Percentiles rank a stretch among this genome's conserved stretches.
Conservation (phyloP, 306 rosid genomes). For the Sesbania bispinosa region DNA sequence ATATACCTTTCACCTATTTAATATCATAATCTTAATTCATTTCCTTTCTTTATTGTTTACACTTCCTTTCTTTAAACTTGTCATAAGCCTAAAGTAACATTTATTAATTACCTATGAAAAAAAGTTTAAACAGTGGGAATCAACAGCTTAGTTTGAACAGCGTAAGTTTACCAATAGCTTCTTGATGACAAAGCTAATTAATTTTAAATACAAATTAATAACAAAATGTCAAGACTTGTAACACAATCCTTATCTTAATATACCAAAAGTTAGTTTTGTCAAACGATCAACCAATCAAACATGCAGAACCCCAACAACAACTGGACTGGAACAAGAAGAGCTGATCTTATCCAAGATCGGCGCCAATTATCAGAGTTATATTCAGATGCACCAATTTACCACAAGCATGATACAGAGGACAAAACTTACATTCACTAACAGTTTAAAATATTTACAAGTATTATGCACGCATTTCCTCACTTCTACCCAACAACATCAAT, state of each 20-base stretch:
- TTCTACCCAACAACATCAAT: background rate
- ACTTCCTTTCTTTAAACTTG: no score
- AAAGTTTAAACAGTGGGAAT: no score
- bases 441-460: background rate
- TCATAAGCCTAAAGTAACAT: no score
- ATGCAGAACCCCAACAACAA: conserved; percentile 29
- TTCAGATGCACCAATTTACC: background rate
- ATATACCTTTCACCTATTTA: no score
- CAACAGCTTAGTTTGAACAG: no score
- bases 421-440: background rate
- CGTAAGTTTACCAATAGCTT: background rate
- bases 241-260: background rate
- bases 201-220: no score
- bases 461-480: background rate
- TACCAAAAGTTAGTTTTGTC: background rate
- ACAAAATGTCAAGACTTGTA: background rate
- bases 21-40: no score
- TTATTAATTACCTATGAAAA: no score
- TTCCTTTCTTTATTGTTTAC: no score
- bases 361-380: conserved; percentile 8
- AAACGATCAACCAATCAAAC: no score
- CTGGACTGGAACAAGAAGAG: conserved; percentile 36
- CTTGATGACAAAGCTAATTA: background rate
- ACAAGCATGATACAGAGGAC: background rate
- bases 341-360: conserved; percentile 41